Base-by-base conservation (phyloP, 2,329 filamentous ascomycete genomes). In the Mycogone perniciosa region DNA sequence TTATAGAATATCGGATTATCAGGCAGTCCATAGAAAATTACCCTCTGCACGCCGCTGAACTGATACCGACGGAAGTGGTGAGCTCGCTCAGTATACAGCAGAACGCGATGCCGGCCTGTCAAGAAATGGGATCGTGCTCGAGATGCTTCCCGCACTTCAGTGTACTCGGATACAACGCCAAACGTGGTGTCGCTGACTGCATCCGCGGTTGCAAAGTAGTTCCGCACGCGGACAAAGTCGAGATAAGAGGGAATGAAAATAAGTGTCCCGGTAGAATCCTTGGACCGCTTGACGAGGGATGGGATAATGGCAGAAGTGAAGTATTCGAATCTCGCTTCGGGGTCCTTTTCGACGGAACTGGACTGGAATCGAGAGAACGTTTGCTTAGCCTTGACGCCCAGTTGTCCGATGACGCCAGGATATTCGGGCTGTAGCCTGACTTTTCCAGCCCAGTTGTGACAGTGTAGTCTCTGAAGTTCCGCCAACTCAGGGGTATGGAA, bases 1-100 rank as follows among this genome's bases (percentile, higher is more conserved):
- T 77, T 76, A 66, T 92, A 95, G 60, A 93, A 92, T 20, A 80
- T 65, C 29, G 88, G 86, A 64, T 96, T 96, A 60, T 97, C 92
- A 0, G 93, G 93, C 31, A 96, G 68, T 1, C 85, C 87, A 66
- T 97, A 97, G 75, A 96, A 86, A 46, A 96, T 78, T n/a, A 97
- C 80, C 38, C 84, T 78, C 66, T 84, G 85, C 10, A 93, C 89
- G 26, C 93, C 93, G 34, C 82, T 80, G 48, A 99, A 77, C 58
- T 81, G 80, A 64, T 93, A 90, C n/a, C 93, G 80, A 45, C 89
- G 83, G 76, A 97, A 97, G 69, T 99, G 93, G 69, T 99, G 93
- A n/a, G 91, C 88, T 53, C 93, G 84, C 67, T 95, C 92, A 2
- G 91, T 95, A 71, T 97, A 99, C 11, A 99, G 74, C 37, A 99